A percentile compares a stretch with the other conserved stretches of the same genome.
phyloP scores from a whole-genome alignment of 495 filamentous ascomycete species.

The Penicillium diatomitis region DNA sequence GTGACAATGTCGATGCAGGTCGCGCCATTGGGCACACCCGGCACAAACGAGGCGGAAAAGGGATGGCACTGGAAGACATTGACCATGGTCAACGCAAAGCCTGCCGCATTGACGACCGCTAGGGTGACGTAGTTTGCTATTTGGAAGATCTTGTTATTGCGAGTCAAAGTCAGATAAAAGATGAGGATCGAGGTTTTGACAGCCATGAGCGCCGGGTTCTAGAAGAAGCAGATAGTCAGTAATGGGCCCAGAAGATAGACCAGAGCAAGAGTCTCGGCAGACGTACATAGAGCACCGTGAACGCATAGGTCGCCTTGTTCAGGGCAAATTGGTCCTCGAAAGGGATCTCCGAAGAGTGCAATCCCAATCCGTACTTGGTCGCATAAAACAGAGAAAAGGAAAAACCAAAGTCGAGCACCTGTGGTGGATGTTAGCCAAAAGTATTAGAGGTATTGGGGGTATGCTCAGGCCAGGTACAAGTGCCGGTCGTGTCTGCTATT shows the following conservation, averaged over 20 bases:
- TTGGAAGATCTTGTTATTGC: slow-evolving; percentile 62
- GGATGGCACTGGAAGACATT: slow-evolving; percentile 89
- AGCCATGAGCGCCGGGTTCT: slow-evolving; percentile 75
- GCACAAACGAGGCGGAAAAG: slow-evolving; percentile 50
- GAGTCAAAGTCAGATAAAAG: slow-evolving; percentile 75
- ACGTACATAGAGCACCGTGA: slow-evolving; percentile 76
- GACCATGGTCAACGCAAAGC: slow-evolving; percentile 69
- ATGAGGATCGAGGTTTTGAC: slow-evolving; percentile 85
- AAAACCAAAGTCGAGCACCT: slow-evolving; percentile 66
- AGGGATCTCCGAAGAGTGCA: slow-evolving; percentile 59
- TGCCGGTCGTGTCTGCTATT: no score
- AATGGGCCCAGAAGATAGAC: background rate
- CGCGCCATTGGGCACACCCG: slow-evolving; percentile 31
- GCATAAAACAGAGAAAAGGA: slow-evolving; percentile 70
- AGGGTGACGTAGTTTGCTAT: slow-evolving; percentile 63
- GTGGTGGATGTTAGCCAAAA: background rate
- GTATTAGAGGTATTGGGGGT: background rate
- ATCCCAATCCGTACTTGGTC: slow-evolving; percentile 60
- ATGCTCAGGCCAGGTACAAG: no score
- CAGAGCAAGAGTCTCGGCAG: background rate
- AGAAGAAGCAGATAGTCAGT: background rate
- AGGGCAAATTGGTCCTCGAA: slow-evolving; percentile 36
- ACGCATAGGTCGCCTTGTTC: slow-evolving; percentile 66
- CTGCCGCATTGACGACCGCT: slow-evolving; percentile 65
- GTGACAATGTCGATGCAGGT: slow-evolving; percentile 68